Evolutionary conservation across 345 rosid genomes (phyloP), one percentile per base, ranked within the genome.

Genomic region (Moringa oleifera): DNA sequence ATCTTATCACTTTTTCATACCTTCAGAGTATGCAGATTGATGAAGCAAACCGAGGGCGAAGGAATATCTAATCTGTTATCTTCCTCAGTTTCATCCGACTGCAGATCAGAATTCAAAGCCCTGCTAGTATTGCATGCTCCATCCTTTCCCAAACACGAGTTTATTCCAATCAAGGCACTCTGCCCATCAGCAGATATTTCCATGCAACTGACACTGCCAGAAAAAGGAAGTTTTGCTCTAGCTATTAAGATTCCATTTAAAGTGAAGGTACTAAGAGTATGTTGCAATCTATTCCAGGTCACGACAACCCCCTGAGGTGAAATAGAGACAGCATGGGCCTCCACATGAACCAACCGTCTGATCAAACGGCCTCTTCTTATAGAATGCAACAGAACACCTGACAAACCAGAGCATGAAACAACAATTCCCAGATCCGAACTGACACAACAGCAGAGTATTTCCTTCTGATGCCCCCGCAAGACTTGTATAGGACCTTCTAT

Each of bases 401-500:
- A 79, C n/a, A 86, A 80, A 46, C 72, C 75, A 19, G 96, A 83
- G 64, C 84, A 85, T 4, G 99, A 94, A 62, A 85, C 93, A 60
- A 80, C 83, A 50, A 94, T 70, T 63, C 99, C 97, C 33, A 85
- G 83, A 77, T 88, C 96, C 25, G 97, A 88, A 76, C 84, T 94
- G 63, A 90, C 83, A 64, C 92, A 88, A 71, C 97, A 90, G 71
- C 80, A 80, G 31, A 81, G 71, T 73, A 94, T 68, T 67, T 90
- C 96, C 61, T 75, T 69, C 54, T 65, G 85, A 51, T 94, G 97
- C 33, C 99, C 97, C 53, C 95, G 90, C 20, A 94, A 89, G 65
- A 88, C 95, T 71, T 94, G 97, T 64, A 91, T 65, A 12, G 97
- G 97, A 68, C 99, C 99, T 80, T 94, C 97, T 67, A 94, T 74